phyloP scores from a whole-genome alignment of 176 grass and related monocot species.

The Zea mays region Zm-B73-REFERENCE-NAM-5.0 NC_050098.1:236191501-236192000 shows the following conservation, averaged over 20 bases:
- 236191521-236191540: not conserved
- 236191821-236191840: conserved; percentile 56
- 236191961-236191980: too few species aligned
- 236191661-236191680: conserved; percentile 57
- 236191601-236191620: not conserved
- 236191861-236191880: conserved; percentile 17
- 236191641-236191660: conserved; percentile 54
- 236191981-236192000: not conserved
- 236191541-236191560: not conserved
- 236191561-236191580: not conserved
- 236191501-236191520: not conserved
- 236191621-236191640: conserved; percentile 43
- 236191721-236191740: not conserved
- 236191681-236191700: not conserved
- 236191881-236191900: conserved; percentile 13
- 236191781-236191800: conserved; percentile 1
- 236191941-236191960: too few species aligned
- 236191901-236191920: not conserved
- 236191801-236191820: conserved; percentile 26
- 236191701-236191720: not conserved
- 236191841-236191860: conserved; percentile 42
- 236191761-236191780: not conserved
- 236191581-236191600: not conserved
- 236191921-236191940: too few species aligned
- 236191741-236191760: not conserved